A percentile compares a stretch with the other conserved stretches of the same genome.
phyloP scores from a whole-genome alignment of 306 rosid genomes.

The Vicia sativa region DNA sequence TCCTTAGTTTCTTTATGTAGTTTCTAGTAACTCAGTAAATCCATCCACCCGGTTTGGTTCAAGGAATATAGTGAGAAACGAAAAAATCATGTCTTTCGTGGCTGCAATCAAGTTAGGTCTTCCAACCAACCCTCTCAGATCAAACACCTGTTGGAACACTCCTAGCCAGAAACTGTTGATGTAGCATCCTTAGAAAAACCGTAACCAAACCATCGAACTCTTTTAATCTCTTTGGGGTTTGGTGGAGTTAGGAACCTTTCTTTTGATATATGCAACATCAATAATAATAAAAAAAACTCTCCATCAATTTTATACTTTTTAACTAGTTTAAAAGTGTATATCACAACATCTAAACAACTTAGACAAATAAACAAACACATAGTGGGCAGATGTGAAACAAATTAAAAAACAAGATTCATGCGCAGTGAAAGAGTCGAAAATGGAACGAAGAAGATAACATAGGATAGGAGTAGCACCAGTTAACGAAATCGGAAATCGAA shows the following conservation, averaged over 20 bases:
- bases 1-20: no score
- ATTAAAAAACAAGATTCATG: no score
- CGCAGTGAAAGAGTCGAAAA: no score
- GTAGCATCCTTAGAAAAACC: neutral
- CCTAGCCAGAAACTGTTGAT: neutral
- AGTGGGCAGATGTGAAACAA: no score
- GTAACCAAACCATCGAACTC: neutral
- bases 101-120: neutral
- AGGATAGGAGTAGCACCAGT: no score
- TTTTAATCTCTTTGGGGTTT: neutral
- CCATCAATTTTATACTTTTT: no score
- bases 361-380: no score
- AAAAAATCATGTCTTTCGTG: neutral
- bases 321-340: no score
- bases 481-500: no score
- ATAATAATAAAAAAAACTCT: no score
- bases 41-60: neutral
- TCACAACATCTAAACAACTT: no score
- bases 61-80: neutral
- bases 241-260: neutral
- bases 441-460: no score
- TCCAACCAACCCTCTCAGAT: neutral
- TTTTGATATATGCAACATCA: neutral
- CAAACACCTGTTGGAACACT: neutral
- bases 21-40: neutral